Evolutionary conservation across 192 early-diverging fungal species (phyloP).

Genomic region (Mortierella antarctica): DNA sequence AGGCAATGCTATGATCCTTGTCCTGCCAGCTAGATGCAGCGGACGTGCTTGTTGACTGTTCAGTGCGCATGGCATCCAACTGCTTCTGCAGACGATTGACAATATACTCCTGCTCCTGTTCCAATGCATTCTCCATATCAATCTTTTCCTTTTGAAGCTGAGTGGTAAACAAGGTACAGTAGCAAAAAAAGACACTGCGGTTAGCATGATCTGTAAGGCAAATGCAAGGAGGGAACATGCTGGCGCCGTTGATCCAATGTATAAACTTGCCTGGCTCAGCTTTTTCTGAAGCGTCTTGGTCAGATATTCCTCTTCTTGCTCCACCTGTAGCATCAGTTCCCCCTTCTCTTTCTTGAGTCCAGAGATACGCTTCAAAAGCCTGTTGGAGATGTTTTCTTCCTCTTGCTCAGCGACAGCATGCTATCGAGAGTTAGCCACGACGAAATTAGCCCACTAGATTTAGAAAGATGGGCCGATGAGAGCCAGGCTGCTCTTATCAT

Average conservation of each 20-base stretch:
- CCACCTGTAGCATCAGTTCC: constrained; percentile 78
- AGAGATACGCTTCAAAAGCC: constrained; percentile 76
- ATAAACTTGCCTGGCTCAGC: constrained; percentile 61
- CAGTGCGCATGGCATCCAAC: constrained; percentile 65
- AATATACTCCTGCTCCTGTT: constrained; percentile 93
- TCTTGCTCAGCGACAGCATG: constrained; percentile 69
- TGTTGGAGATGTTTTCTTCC: constrained; percentile 84
- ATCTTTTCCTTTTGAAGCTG: constrained; percentile 90
- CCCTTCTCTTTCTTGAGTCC: constrained; percentile 84
- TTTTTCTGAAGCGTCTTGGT: constrained; percentile 85
- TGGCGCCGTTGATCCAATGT: too few species aligned
- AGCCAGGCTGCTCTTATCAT: not conserved
- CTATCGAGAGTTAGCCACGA: constrained; percentile 17
- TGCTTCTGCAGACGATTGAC: constrained; percentile 91
- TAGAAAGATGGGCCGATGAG: not conserved
- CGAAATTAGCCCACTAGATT: not conserved
- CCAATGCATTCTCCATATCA: constrained; percentile 88
- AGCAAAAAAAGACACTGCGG: not conserved
- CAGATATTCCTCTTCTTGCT: constrained; percentile 85
- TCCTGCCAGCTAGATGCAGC: constrained; percentile 54
- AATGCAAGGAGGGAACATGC: not conserved
- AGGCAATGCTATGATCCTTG: constrained; percentile 34
- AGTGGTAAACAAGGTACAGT: not conserved
- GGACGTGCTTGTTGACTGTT: constrained; percentile 45
- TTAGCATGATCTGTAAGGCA: constrained; percentile 12